Evolutionary conservation across 257 asterid genomes (phyloP).

Genomic region (Osmanthus fragrans): DNA sequence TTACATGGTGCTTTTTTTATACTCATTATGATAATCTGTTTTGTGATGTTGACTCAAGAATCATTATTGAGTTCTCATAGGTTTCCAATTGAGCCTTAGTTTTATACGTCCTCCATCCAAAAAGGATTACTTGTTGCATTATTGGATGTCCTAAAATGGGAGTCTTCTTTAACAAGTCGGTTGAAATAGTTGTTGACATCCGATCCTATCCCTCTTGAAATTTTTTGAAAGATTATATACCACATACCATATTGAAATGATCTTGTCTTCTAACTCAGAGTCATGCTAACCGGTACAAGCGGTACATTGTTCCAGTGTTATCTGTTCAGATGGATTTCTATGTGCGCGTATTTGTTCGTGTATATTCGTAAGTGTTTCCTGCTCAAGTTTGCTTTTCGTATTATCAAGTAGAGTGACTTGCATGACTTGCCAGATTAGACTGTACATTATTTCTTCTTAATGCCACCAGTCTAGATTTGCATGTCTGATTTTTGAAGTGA

Average conservation of each 20-base stretch:
- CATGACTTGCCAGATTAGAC: background rate
- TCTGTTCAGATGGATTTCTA: constrained; percentile 98
- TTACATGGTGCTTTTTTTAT: background rate
- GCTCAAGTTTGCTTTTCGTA: constrained; percentile 12
- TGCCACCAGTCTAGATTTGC: background rate
- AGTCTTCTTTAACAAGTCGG: background rate
- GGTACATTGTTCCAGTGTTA: constrained; percentile 89
- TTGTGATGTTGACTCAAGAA: background rate
- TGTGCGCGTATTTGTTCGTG: constrained; percentile 92
- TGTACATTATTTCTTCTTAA: background rate
- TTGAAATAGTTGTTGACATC: background rate
- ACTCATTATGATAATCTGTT: background rate
- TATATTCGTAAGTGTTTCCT: constrained; percentile 68
- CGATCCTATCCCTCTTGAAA: background rate
- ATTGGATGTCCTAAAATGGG: background rate
- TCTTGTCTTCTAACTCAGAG: constrained; percentile 51
- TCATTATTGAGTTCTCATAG: background rate
- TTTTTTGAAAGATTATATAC: background rate
- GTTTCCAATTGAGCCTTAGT: background rate
- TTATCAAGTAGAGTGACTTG: background rate
- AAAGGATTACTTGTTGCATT: background rate
- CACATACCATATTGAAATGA: constrained; percentile 1
- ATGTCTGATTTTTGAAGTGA: constrained; percentile 22
- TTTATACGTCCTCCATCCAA: background rate
- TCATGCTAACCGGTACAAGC: constrained; percentile 96